A percentile compares a stretch with the other conserved stretches of the same genome.
phyloP scores from a whole-genome alignment of 805 yeast genomes.

The Isabelozyma heimii region DNA sequence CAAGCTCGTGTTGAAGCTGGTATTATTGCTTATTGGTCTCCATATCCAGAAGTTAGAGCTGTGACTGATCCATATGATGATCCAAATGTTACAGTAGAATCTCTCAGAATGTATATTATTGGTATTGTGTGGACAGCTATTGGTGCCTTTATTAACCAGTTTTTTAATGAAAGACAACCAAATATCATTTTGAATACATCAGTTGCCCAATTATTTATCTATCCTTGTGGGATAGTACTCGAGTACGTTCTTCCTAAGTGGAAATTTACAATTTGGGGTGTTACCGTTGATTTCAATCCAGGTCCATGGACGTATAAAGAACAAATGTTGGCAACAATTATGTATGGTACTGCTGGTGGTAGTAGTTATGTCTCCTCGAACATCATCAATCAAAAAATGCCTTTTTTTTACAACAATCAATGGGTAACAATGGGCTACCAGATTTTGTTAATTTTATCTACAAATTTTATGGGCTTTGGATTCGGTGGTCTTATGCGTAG shows the following conservation, averaged over 20 bases:
- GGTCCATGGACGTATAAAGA: conserved; percentile 52
- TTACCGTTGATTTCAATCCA: conserved; percentile 1
- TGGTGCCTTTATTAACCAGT: conserved; percentile 54
- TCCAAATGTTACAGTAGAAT: conserved; percentile 34
- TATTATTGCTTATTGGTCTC: conserved; percentile 32
- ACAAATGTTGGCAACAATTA: conserved; percentile 59
- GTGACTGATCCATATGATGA: conserved; percentile 32
- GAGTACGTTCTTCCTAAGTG: conserved; percentile 34
- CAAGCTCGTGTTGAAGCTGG: conserved; percentile 42
- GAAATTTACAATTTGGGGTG: conserved; percentile 16
- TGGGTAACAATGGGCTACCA: conserved; percentile 23
- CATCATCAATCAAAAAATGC: conserved; percentile 18
- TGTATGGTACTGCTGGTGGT: conserved; percentile 17
- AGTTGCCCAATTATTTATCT: conserved; percentile 44
- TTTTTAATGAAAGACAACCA: conserved; percentile 54
- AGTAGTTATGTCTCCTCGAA: conserved; percentile 14
- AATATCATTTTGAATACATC: conserved; percentile 38
- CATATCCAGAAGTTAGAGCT: conserved; percentile 30
- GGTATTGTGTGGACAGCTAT: conserved; percentile 50
- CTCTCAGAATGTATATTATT: conserved; percentile 48
- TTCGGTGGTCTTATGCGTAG: conserved; percentile 27
- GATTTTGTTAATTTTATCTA: conserved; percentile 18
- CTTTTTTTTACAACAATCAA: conserved; percentile 23
- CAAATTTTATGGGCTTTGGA: conserved; percentile 28
- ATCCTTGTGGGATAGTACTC: conserved; percentile 40